These are phyloP conservation scores for Cardamine occulta DNA, from an alignment of 345 rosid genomes.

Conservation along the genomic window DNA sequence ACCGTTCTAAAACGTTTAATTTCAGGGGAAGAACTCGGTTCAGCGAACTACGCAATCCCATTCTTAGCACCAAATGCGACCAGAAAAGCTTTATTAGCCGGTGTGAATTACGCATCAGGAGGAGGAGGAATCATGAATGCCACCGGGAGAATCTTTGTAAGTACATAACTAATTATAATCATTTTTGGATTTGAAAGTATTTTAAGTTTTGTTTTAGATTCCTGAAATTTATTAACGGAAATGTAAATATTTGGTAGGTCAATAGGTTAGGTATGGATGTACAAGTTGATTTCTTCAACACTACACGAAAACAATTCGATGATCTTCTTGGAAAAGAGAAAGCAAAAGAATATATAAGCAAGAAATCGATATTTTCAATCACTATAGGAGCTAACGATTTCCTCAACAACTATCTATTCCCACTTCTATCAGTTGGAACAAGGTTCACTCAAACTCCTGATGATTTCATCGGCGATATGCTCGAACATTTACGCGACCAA, in stretches of 20 bases:
- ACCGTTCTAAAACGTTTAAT: constrained; percentile 30
- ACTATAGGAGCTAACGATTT: constrained; percentile 81
- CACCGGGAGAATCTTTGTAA: constrained; percentile 74
- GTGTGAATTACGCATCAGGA: constrained; percentile 86
- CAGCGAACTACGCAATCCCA: constrained; percentile 57
- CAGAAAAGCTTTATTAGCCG: constrained; percentile 54
- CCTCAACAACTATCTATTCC: constrained; percentile 69
- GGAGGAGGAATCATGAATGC: constrained; percentile 77
- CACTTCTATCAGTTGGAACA: constrained; percentile 54
- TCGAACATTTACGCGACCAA: constrained; percentile 60
- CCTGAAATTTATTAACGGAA: background rate
- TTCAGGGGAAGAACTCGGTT: constrained; percentile 53
- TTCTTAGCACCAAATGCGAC: constrained; percentile 71
- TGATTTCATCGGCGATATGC: constrained; percentile 56
- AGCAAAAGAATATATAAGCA: constrained; percentile 68
- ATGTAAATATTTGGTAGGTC: constrained; percentile 54
- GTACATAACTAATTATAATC: background rate
- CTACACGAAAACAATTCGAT: constrained; percentile 75
- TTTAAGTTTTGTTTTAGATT: background rate
- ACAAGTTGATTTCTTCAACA: constrained; percentile 84
- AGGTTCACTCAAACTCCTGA: constrained; percentile 56
- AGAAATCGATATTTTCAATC: constrained; percentile 67
- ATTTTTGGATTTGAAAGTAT: background rate
- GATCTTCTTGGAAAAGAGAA: constrained; percentile 65
- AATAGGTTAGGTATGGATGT: constrained; percentile 90